These are phyloP conservation scores for Candida bentonensis DNA, from an alignment of 805 yeast species.

Conservation along the genomic window DNA sequence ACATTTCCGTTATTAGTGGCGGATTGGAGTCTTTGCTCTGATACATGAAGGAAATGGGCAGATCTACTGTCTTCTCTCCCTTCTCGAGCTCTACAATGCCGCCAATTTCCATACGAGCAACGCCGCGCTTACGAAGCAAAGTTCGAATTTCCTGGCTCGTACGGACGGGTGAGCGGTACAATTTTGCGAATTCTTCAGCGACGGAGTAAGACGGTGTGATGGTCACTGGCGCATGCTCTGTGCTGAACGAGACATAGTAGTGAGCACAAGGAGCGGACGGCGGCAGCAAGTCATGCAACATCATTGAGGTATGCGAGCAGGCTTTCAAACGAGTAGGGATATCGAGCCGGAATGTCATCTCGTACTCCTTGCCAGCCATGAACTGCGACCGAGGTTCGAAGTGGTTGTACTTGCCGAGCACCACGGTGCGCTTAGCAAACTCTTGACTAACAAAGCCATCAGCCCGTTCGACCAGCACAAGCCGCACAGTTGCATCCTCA, in stretches of 20 bases:
- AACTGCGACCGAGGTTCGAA: not conserved
- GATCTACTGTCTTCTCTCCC: not conserved
- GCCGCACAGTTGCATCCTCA: not conserved
- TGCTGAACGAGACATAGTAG: not conserved
- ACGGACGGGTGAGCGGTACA: not conserved
- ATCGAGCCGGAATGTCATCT: not conserved
- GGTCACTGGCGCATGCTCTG: not conserved
- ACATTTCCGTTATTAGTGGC: not conserved
- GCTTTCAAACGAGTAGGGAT: not conserved
- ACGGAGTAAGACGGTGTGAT: not conserved
- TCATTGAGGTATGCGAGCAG: not conserved
- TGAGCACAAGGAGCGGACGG: not conserved
- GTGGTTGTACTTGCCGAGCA: not conserved
- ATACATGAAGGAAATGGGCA: not conserved
- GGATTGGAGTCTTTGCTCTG: not conserved
- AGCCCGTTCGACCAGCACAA: not conserved
- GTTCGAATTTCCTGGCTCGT: not conserved
- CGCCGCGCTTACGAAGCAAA: not conserved
- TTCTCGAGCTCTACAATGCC: not conserved
- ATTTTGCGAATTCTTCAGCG: not conserved
- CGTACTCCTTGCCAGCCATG: not conserved
- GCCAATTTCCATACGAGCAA: not conserved
- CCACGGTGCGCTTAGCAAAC: not conserved
- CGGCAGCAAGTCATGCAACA: not conserved
- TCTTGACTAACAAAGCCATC: conserved; percentile 1